Evolutionary conservation across 2,329 filamentous ascomycete genomes (phyloP).

Genomic region (Pseudogymnoascus sp.): DNA sequence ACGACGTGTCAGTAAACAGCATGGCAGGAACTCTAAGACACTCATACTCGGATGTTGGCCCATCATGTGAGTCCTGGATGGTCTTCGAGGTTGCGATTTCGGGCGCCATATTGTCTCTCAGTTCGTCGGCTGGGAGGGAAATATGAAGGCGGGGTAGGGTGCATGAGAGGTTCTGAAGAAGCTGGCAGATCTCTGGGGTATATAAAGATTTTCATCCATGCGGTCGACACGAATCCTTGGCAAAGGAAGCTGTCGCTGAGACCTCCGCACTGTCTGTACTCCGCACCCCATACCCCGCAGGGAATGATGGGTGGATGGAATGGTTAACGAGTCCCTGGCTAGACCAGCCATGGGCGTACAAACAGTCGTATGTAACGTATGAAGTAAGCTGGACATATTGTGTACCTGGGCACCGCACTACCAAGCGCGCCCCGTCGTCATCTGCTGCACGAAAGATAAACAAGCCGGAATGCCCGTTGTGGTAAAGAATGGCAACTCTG

Average conservation of each 20-base stretch:
- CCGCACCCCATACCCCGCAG: background rate
- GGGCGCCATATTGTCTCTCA: slow-evolving; percentile 3
- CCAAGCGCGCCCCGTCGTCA: background rate
- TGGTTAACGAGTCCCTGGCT: background rate
- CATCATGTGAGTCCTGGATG: slow-evolving; percentile 2
- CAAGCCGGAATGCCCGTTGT: background rate
- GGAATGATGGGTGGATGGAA: background rate
- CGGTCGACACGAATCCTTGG: background rate
- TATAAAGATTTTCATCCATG: background rate
- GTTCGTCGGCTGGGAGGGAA: background rate
- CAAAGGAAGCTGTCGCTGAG: background rate
- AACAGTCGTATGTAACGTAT: background rate
- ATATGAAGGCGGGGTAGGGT: background rate
- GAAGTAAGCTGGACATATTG: background rate
- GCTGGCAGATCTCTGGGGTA: background rate
- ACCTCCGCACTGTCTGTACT: background rate
- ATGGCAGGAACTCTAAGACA: background rate
- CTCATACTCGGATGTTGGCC: slow-evolving; percentile 5
- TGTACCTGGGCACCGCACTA: background rate
- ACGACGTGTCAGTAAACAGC: background rate
- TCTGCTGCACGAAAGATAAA: background rate
- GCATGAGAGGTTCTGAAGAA: background rate
- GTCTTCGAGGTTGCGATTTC: background rate
- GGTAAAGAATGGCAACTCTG: background rate
- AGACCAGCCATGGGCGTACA: background rate